These are phyloP conservation scores for Achaetomium macrosporum DNA, from an alignment of 2,329 filamentous ascomycete genomes.

Conservation along the genomic window DNA sequence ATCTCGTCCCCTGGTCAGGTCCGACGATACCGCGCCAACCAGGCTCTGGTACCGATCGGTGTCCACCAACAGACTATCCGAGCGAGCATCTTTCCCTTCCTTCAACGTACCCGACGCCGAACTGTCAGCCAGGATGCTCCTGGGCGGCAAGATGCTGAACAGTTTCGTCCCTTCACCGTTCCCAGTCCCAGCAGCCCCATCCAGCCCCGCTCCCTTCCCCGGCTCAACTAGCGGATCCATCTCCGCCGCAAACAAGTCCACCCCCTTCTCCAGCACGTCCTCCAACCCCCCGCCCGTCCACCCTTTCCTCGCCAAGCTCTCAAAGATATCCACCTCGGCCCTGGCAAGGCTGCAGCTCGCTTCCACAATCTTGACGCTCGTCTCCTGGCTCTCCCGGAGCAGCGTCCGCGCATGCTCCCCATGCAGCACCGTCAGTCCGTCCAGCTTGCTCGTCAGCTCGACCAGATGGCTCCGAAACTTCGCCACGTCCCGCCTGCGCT, in stretches of 20 bases:
- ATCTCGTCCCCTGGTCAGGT: slow-evolving; percentile 24
- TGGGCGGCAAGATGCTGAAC: slow-evolving; percentile 59
- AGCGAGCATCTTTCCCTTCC: slow-evolving; percentile 36
- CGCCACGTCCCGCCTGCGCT: slow-evolving; percentile 55
- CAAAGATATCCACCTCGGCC: slow-evolving; percentile 65
- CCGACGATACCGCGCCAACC: slow-evolving; percentile 24
- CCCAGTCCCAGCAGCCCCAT: slow-evolving; percentile 30
- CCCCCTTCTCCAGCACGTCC: slow-evolving; percentile 58
- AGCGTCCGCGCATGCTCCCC: slow-evolving; percentile 54
- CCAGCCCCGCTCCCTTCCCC: slow-evolving; percentile 25
- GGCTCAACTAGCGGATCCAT: slow-evolving; percentile 10
- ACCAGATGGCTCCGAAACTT: slow-evolving; percentile 59
- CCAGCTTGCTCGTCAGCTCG: slow-evolving; percentile 55
- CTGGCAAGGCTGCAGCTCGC: slow-evolving; percentile 60
- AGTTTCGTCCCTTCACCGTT: slow-evolving; percentile 42
- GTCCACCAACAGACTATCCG: slow-evolving; percentile 51
- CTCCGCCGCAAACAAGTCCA: slow-evolving; percentile 42
- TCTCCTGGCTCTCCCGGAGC: slow-evolving; percentile 59
- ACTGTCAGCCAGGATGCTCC: slow-evolving; percentile 55
- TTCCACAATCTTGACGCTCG: slow-evolving; percentile 56
- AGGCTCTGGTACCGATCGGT: slow-evolving; percentile 54
- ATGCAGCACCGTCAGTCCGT: slow-evolving; percentile 57
- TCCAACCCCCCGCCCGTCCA: slow-evolving; percentile 63
- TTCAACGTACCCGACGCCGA: slow-evolving; percentile 32
- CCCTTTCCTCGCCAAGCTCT: slow-evolving; percentile 59